phyloP scores from a whole-genome alignment of 2,329 filamentous ascomycete species.

The Trichophyton benhamiae region DNA sequence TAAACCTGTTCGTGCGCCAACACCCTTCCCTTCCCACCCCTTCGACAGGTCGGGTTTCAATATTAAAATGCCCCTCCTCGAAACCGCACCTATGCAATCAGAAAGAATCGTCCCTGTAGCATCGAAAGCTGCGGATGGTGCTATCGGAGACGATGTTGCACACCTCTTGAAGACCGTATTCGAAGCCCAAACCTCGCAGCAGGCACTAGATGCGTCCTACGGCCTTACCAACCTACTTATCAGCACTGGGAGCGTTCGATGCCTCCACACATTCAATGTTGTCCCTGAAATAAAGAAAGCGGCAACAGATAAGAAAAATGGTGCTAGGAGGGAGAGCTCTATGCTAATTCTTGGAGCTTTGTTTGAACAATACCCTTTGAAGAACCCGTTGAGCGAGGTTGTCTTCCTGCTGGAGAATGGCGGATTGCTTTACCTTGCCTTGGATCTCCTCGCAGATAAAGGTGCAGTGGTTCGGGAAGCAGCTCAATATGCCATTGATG shows the following conservation, averaged over 20 bases:
- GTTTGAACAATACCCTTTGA: conserved; percentile 74
- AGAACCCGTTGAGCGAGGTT: conserved; percentile 66
- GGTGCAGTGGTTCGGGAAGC: conserved; percentile 77
- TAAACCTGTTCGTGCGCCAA: neutral
- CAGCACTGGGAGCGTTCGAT: conserved; percentile 52
- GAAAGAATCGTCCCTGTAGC: conserved; percentile 9
- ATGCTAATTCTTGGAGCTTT: conserved; percentile 91
- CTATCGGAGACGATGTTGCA: conserved; percentile 50
- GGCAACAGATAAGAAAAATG: conserved; percentile 86
- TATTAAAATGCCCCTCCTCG: conserved; percentile 33
- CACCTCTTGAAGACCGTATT: conserved; percentile 57
- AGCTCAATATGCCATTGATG: conserved; percentile 86
- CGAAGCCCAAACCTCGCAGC: conserved; percentile 53
- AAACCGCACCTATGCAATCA: conserved; percentile 4
- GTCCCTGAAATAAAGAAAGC: conserved; percentile 59
- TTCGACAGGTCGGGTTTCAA: conserved; percentile 27
- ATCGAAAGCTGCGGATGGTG: conserved; percentile 10
- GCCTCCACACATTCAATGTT: conserved; percentile 49
- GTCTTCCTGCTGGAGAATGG: conserved; percentile 72
- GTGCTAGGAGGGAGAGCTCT: conserved; percentile 69
- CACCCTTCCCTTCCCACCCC: neutral
- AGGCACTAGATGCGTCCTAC: conserved; percentile 57
- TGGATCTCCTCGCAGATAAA: conserved; percentile 86
- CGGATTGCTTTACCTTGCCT: conserved; percentile 55
- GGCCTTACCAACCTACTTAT: conserved; percentile 51